Conservation (phyloP, 73 alveolate species). For the Urostyla sp. region DNA sequence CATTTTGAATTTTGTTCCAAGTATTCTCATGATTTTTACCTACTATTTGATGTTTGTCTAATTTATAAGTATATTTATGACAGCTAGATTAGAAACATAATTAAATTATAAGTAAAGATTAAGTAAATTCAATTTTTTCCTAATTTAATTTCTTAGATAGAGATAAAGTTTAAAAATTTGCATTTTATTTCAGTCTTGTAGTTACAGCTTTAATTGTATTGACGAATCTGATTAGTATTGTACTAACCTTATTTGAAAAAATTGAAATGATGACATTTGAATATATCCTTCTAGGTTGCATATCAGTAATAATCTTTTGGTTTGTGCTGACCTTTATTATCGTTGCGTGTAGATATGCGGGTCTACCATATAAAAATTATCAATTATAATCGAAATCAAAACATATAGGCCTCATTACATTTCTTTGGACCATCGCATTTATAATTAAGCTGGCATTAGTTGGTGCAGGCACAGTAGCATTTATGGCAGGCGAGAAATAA, state of each 20-base stretch:
- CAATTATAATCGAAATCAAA: not conserved
- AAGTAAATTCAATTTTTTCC: not conserved
- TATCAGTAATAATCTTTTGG: no score
- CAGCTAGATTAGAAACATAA: not conserved
- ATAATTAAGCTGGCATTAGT: constrained; percentile 7
- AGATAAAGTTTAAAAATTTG: not conserved
- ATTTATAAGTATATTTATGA: not conserved
- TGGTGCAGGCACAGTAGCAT: no score
- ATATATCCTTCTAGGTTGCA: no score
- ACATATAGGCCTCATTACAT: not conserved
- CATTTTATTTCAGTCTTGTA: constrained; percentile 16
- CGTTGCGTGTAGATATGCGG: no score
- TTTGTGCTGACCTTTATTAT: no score
- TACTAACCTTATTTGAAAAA: no score
- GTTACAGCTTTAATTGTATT: constrained; percentile 9
- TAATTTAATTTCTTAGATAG: not conserved
- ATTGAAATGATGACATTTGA: no score
- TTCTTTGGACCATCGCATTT: constrained; percentile 44
- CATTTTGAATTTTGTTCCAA: not conserved
- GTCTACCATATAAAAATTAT: no score
- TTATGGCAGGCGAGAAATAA: no score
- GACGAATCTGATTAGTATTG: constrained; percentile 1
- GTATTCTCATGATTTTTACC: constrained; percentile 40
- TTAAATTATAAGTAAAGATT: not conserved
- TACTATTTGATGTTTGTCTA: constrained; percentile 46